These are phyloP conservation scores for Saitozyma sp. DNA, from an alignment of 768 basidiomycete species.

Conservation along the genomic window DNA sequence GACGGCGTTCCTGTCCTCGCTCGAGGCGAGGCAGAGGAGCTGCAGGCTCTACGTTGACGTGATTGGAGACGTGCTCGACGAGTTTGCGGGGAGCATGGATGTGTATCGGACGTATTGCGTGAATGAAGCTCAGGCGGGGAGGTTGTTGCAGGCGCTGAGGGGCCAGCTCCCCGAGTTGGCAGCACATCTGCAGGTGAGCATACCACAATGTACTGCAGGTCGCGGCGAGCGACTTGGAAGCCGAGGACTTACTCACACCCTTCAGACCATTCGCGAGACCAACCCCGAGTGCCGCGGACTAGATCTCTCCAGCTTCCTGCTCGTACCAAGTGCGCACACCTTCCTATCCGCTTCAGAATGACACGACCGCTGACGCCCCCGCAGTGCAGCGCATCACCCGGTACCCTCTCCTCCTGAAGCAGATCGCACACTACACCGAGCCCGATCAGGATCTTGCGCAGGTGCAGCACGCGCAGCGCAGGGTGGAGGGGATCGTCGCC, in stretches of 20 bases:
- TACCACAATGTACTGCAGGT: neutral
- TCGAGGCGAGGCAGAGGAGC: constrained; percentile 88
- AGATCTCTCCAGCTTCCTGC: constrained; percentile 84
- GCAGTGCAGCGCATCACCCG: constrained; percentile 93
- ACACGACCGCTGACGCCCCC: neutral
- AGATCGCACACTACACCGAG: constrained; percentile 77
- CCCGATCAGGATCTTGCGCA: constrained; percentile 62
- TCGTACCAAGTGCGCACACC: constrained; percentile 73
- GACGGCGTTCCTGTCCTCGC: constrained; percentile 78
- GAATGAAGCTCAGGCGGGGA: constrained; percentile 77
- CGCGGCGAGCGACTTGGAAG: too few relatives aligned
- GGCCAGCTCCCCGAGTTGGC: constrained; percentile 68
- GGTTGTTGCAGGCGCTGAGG: constrained; percentile 70
- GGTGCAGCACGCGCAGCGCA: constrained; percentile 62
- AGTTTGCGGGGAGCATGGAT: constrained; percentile 72
- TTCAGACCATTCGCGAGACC: constrained; percentile 71
- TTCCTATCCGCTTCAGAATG: neutral
- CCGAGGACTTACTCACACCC: too few relatives aligned
- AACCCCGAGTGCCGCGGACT: constrained; percentile 70
- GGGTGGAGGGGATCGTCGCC: constrained; percentile 70
- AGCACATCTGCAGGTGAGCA: constrained; percentile 66
- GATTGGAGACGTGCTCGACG: constrained; percentile 79
- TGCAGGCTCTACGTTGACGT: constrained; percentile 87
- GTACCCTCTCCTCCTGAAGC: constrained; percentile 77
- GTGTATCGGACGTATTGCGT: constrained; percentile 89